Base-by-base conservation (phyloP, 2,329 filamentous ascomycete genomes). In the Penicillium sp. region DNA sequence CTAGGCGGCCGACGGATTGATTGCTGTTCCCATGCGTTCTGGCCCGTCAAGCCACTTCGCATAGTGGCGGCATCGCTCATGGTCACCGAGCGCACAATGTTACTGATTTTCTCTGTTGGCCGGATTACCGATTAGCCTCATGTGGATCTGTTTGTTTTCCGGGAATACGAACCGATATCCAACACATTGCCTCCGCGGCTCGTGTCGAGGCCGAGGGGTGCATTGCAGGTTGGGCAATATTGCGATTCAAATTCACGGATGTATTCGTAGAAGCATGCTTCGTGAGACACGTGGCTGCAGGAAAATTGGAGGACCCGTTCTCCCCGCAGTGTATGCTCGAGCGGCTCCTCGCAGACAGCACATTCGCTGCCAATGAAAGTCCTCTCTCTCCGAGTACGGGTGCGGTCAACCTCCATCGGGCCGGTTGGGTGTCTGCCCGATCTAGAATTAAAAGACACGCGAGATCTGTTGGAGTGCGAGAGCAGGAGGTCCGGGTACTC, bases 191-290 rank as follows among this genome's bases (percentile, higher is more conserved):
- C 92, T 56, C 92, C 92, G 60, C 94, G 85, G 72, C 90, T 96
- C 6, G 92, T 94, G 75, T 99, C 94, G 42, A 99, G 80, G 59
- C 92, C 91, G 50, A 99, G 78, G 20, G 94, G 92, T 61, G 92
- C 89, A 79, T 96, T 89, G 75, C 94, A 99, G 62, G 90, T 89
- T 26, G 94, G 94, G 75, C 94, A 99, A 69, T 91, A 92, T 68
- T 97, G 92, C 51, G 90, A 90, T 64, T 97, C 92, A 56, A 93
- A 89, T 69, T 97, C 93, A 68, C 90, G 89, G 67, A 99, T 96
- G 71, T 95, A 97, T 75, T 99, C 94, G 77, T 97, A 97, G 72
- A 99, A 97, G 76, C 94, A 99, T 33, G 93, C 94, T 74, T 97
- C 94, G 72, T 99, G 94, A 11, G 93, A 92, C 57, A 99, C 93